Evolutionary conservation across 2,329 filamentous ascomycete genomes (phyloP), one percentile per base, ranked within the genome.

Genomic region (Stenocarpella maydis): DNA sequence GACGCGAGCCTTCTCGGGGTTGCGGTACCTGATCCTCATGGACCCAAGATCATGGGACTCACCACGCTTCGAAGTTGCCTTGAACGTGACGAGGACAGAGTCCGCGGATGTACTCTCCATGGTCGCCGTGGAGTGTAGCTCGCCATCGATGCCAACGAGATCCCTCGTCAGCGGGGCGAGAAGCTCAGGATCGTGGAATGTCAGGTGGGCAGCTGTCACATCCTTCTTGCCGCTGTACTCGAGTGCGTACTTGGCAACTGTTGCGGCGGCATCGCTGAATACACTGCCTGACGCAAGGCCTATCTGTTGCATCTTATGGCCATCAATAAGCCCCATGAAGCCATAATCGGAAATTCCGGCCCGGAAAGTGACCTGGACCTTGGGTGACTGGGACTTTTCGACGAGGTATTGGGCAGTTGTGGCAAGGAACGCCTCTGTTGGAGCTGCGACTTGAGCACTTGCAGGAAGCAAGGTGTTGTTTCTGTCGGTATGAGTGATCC

Each of bases 291-390:
- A 66, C 19, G 65, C 67, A 37, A 70, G 58, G 3, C 65, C 65
- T 17, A 70, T 66, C n/a, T 65, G 52, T 17, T 66, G 69, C 24
- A 70, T 66, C 24, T 66, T 54, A 60, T 70, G 69, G 34, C 69
- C 65, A 21, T 68, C 58, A 54, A 68, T 70, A 4, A 67, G 65
- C 9, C 43, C 60, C 45, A 58, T 65, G 15, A 70, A 61, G 3
- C 58, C 65, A 1, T 60, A 65, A 15, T 70, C 69, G n/a, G 69
- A 53, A 9, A 61, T 66, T 4, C 58, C 64, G 34, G 58, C 64
- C 47, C 50, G 45, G 69, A 70, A 70, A 0, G 69, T 70, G 12
- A 70, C 60, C 58, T 65, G 34, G 6, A 70, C 52, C 69, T 68
- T 70, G 50, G 65, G 65, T 10, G 69, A 52, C 43, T 65, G 52